Evolutionary conservation across 768 basidiomycete genomes (phyloP), one percentile per base, ranked within the genome.

Genomic region (Hericium rajendrae): DNA sequence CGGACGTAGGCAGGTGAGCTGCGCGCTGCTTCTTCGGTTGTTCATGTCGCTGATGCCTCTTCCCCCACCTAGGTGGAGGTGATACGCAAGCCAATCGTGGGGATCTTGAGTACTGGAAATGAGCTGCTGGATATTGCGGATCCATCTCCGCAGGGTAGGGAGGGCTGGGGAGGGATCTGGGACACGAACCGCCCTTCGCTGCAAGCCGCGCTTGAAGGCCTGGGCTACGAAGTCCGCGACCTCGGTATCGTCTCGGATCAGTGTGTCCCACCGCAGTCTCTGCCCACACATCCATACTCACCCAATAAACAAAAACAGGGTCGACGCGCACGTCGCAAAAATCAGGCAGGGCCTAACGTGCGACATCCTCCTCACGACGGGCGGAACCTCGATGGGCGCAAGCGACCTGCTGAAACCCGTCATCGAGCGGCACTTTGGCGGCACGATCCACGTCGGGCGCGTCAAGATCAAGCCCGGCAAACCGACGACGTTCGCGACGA

Each of bases 351-450:
- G 85, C 0, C 73, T 88, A 6, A 64, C 68, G 18, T 86, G 89
- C 0, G 92, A 94, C 65, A 69, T 95, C 8, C 67, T 95, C 13
- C 71, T 94, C 11, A 88, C 89, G 0, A 95, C 92, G 1, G 92
- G 92, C 11, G 92, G 92, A 4, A 93, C 92, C 4, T 91, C 89
- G 2, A 94, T 94, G 92, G 92, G 92, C 0, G 79, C 91, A 2
- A 84, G 83, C 0, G 92, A 94, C 68, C 76, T 94, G 20, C 71
- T 95, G 41, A 94, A 94, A 69, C 92, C 92, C 1, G 81, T 93
- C 57, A 86, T 95, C 56, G 92, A 95, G 69, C 81, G 84, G 15
- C 77, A 86, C 46, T 78, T 94, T 56, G 68, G 74, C 16, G 92
- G 91, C 0, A 85, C 77, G 6, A 76, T 93, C 4, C 91, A 94